These are phyloP conservation scores for Populus deltoides DNA, from an alignment of 345 rosid species.

Conservation along the genomic window DNA sequence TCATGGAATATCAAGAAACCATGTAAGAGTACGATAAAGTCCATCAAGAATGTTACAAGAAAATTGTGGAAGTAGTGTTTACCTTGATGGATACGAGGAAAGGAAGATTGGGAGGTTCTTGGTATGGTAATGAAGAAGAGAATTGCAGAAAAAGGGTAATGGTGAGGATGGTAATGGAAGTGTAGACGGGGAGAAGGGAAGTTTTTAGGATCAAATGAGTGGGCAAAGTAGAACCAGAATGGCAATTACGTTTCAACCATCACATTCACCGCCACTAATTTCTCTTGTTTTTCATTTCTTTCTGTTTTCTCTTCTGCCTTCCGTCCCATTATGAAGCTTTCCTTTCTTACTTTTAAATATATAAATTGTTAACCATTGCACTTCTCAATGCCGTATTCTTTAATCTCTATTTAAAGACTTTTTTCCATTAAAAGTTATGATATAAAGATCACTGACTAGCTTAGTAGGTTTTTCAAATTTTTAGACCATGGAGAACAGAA, in stretches of 20 bases:
- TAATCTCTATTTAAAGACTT: too few relatives aligned
- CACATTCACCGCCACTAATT: background rate
- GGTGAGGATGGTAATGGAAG: background rate
- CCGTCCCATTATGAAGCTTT: background rate
- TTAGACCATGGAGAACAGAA: too few relatives aligned
- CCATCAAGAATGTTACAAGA: background rate
- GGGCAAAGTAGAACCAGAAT: slow-evolving; percentile 25
- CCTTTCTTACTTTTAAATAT: too few relatives aligned
- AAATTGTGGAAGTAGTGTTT: slow-evolving; percentile 10
- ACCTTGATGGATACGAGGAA: slow-evolving; percentile 24
- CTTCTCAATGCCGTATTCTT: too few relatives aligned
- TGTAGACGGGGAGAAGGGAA: slow-evolving; percentile 16
- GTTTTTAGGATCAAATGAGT: slow-evolving; percentile 36
- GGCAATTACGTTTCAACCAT: background rate
- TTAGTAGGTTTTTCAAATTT: too few relatives aligned
- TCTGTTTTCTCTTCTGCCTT: background rate
- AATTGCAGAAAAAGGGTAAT: background rate
- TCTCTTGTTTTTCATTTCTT: background rate
- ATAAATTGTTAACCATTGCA: too few relatives aligned
- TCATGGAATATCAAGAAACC: background rate
- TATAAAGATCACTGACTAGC: too few relatives aligned
- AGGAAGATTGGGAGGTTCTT: background rate
- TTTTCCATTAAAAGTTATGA: too few relatives aligned
- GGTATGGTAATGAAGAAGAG: background rate
- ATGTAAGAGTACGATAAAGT: background rate